Percentiles rank a stretch among this genome's conserved stretches.
These are phyloP conservation scores for Yarrowia sp. DNA, from an alignment of 805 yeast species.

Conservation along the genomic window DNA sequence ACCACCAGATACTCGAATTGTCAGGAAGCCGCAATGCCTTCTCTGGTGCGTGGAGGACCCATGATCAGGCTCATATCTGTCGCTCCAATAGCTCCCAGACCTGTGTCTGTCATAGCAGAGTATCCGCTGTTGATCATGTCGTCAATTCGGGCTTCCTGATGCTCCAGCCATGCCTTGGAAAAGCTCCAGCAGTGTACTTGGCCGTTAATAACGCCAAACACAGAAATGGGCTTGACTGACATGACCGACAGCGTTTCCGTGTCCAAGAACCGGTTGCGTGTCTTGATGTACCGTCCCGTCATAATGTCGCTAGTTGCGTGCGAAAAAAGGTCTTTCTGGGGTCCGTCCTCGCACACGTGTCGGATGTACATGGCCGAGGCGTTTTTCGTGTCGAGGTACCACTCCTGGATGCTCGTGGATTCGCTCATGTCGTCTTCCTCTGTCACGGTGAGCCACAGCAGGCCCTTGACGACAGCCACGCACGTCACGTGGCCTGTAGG, in stretches of 20 bases:
- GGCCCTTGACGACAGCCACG: slow-evolving; percentile 10
- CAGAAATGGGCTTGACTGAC: background rate
- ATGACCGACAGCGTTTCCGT: background rate
- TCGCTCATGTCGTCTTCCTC: background rate
- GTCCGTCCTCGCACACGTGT: background rate
- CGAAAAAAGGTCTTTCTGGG: background rate
- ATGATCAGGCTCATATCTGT: background rate
- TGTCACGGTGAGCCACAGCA: slow-evolving; percentile 4
- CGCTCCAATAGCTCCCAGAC: background rate
- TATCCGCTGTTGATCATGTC: background rate
- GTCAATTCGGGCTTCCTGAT: background rate
- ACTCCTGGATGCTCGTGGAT: background rate
- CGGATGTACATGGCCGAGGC: background rate
- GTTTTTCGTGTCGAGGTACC: slow-evolving; percentile 1
- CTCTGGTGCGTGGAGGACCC: background rate
- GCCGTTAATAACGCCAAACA: slow-evolving; percentile 1
- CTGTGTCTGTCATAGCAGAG: background rate
- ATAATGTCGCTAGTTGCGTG: slow-evolving; percentile 3
- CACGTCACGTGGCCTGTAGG: background rate
- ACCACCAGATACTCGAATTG: background rate
- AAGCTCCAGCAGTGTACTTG: background rate
- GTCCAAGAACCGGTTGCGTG: background rate
- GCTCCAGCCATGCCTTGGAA: background rate
- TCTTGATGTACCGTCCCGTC: background rate
- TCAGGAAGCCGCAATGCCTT: slow-evolving; percentile 6